A percentile compares a stretch with the other conserved stretches of the same genome.
phyloP scores from a whole-genome alignment of 2,329 filamentous ascomycete genomes.

The Phoma sp. region DNA sequence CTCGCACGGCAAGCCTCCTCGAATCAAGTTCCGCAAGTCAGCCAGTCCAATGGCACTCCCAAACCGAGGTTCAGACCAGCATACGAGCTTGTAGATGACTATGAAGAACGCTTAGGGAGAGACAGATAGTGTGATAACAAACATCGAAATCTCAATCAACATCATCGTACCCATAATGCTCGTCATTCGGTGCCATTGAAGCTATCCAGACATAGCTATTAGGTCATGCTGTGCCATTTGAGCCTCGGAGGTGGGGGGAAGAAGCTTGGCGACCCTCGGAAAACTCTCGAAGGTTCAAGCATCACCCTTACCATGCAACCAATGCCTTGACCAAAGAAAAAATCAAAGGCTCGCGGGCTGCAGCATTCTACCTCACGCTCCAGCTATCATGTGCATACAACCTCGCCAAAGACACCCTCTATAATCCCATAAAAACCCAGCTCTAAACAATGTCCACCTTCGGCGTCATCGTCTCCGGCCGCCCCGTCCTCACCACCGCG shows the following conservation, averaged over 20 bases:
- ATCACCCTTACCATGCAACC: neutral
- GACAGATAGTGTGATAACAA: slow-evolving; percentile 24
- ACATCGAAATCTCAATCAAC: neutral
- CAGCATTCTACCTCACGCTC: neutral
- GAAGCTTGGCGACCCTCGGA: slow-evolving; percentile 8
- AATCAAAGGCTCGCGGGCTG: neutral
- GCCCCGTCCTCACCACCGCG: slow-evolving; percentile 65
- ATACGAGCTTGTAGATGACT: slow-evolving; percentile 49
- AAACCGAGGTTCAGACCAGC: slow-evolving; percentile 46
- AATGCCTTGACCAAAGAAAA: neutral
- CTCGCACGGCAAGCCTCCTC: slow-evolving; percentile 39
- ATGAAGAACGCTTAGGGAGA: slow-evolving; percentile 49
- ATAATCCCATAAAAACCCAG: neutral
- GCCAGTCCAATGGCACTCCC: slow-evolving; percentile 20
- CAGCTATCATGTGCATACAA: neutral
- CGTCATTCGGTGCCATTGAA: neutral
- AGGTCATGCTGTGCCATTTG: neutral
- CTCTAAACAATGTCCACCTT: slow-evolving; percentile 57
- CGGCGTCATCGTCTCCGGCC: slow-evolving; percentile 65
- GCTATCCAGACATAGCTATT: neutral
- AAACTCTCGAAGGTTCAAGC: slow-evolving; percentile 17
- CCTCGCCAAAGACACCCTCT: too few species aligned
- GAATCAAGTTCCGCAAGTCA: slow-evolving; percentile 21
- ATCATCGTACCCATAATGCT: too few species aligned
- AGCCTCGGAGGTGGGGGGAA: slow-evolving; percentile 13